Percentiles rank a stretch among this genome's conserved stretches.
Conservation (phyloP, 164 flowering plant species). For the Santalum album region DNA sequence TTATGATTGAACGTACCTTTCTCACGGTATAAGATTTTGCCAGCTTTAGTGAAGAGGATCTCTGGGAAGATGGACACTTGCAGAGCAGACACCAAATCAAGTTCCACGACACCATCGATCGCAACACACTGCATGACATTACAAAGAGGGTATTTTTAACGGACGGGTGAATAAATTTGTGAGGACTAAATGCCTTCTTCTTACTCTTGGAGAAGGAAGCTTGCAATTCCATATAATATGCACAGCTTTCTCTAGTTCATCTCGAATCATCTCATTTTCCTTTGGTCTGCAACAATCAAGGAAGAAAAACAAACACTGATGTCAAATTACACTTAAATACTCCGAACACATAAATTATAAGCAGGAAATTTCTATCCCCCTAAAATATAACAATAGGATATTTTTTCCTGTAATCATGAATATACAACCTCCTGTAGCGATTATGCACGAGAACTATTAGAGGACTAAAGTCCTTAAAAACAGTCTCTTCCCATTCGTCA, state of each 20-base stretch:
- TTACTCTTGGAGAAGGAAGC: constrained; percentile 90
- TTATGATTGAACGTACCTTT: constrained; percentile 37
- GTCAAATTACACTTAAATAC: not conserved
- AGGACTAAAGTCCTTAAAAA: constrained; percentile 89
- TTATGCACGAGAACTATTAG: constrained; percentile 78
- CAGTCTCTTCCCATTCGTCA: constrained; percentile 88
- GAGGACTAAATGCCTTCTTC: constrained; percentile 12
- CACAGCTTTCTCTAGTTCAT: constrained; percentile 75
- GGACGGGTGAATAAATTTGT: not conserved
- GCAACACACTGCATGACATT: constrained; percentile 63
- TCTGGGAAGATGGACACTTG: constrained; percentile 75
- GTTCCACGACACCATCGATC: constrained; percentile 77
- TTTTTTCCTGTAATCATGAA: too few species aligned
- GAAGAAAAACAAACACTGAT: not conserved
- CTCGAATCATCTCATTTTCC: constrained; percentile 57
- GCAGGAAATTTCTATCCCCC: too few species aligned
- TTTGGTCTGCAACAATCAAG: constrained; percentile 41
- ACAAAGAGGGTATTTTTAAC: not conserved
- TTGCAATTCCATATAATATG: constrained; percentile 87
- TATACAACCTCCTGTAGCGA: constrained; percentile 75
- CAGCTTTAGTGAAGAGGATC: constrained; percentile 80
- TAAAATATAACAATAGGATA: too few species aligned
- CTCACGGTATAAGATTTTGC: constrained; percentile 81
- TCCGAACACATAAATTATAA: too few species aligned
- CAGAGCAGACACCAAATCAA: constrained; percentile 63